Evolutionary conservation across 176 grass and related monocot genomes (phyloP).

Genomic region (Phragmites australis): DNA sequence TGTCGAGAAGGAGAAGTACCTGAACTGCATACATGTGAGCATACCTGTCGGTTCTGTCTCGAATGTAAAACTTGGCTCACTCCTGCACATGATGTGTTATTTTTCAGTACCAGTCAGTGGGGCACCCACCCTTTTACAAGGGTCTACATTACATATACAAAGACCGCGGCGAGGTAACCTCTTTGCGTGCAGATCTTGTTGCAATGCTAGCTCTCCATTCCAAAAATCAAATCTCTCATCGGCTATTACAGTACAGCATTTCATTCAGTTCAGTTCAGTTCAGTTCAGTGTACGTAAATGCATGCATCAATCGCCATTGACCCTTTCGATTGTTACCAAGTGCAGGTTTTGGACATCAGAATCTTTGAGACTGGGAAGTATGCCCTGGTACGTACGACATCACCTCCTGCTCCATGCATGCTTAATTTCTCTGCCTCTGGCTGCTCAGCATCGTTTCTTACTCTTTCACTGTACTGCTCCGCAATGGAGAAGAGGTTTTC

Average conservation of each 20-base stretch:
- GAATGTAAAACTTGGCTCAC: not conserved
- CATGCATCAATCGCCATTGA: too few species aligned
- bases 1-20: conserved; percentile 86
- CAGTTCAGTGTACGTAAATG: too few species aligned
- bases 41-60: not conserved
- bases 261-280: too few species aligned
- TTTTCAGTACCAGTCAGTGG: conserved; percentile 87
- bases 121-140: conserved; percentile 78
- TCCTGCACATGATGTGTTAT: not conserved
- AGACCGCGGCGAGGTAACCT: conserved; percentile 77
- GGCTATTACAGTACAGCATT: too few species aligned
- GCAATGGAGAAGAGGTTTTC: too few species aligned
- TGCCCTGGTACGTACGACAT: conserved; percentile 68
- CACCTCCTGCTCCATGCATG: not conserved
- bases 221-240: too few species aligned
- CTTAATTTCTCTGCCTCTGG: too few species aligned
- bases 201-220: too few species aligned
- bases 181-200: too few species aligned
- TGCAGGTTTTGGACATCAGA: conserved; percentile 76
- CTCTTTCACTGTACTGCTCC: too few species aligned
- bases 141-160: conserved; percentile 92
- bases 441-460: too few species aligned
- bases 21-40: conserved; percentile 91
- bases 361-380: conserved; percentile 82
- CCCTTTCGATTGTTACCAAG: not conserved